phyloP scores from a whole-genome alignment of 2,329 filamentous ascomycete genomes.

The Paraconiothyrium sp. region DNA sequence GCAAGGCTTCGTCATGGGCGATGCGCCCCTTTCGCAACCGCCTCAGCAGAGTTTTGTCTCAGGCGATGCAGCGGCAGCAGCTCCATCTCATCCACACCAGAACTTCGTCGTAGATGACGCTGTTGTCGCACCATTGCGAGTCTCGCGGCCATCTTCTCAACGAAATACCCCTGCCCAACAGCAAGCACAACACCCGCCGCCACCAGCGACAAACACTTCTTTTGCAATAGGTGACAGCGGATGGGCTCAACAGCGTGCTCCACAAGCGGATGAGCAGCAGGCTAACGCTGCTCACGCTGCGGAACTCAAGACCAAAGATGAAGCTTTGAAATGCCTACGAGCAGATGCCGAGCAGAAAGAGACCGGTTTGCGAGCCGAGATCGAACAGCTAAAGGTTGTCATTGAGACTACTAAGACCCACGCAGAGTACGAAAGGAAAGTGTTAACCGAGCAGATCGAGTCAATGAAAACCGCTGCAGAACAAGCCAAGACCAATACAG shows the following conservation, averaged over 20 bases:
- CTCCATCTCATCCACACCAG: conserved; percentile 21
- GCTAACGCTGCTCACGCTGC: conserved; percentile 24
- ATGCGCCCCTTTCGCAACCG: conserved; percentile 20
- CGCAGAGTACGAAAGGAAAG: conserved; percentile 27
- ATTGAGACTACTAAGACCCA: conserved; percentile 30
- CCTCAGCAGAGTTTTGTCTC: conserved; percentile 9
- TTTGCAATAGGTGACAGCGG: conserved; percentile 28
- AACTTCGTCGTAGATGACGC: conserved; percentile 37
- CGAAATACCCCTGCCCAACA: conserved; percentile 28
- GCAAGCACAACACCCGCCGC: conserved; percentile 27
- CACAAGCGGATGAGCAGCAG: conserved; percentile 18
- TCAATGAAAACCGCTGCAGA: conserved; percentile 29
- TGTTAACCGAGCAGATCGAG: conserved; percentile 33
- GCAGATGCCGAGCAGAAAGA: conserved; percentile 33
- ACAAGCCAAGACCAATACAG: conserved; percentile 34
- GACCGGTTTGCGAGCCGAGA: conserved; percentile 18
- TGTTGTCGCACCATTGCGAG: conserved; percentile 9
- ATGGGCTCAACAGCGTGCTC: conserved; percentile 28
- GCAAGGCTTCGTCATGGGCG: conserved; percentile 33
- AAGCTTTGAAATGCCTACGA: conserved; percentile 36
- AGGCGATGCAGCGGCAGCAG: conserved; percentile 5
- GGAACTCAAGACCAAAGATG: conserved; percentile 43
- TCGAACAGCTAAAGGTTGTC: conserved; percentile 31
- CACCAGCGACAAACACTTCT: conserved; percentile 23
- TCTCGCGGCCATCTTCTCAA: conserved; percentile 27